Evolutionary conservation across 2,329 filamentous ascomycete species (phyloP).

Genomic region (Colletotrichum camelliae): DNA sequence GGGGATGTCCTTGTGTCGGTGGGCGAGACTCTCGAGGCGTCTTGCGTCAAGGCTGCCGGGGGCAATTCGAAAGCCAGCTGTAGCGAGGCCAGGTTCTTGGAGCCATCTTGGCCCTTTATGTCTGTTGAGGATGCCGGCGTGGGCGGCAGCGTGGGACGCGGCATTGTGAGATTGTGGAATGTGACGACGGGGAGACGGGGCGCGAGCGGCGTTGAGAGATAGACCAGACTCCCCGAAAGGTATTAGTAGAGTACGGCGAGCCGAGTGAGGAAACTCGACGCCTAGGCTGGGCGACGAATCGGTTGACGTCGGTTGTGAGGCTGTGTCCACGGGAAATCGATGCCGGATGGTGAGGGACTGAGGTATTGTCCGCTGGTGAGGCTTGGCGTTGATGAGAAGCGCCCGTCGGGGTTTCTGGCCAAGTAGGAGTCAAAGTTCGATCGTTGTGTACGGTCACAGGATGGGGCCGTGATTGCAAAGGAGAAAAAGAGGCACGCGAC

Average conservation of each 20-base stretch:
- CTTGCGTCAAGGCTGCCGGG: constrained; percentile 70
- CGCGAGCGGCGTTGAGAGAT: not conserved
- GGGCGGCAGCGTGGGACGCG: constrained; percentile 69
- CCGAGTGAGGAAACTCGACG: not conserved
- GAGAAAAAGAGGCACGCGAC: not conserved
- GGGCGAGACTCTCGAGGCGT: constrained; percentile 51
- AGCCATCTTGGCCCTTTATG: constrained; percentile 74
- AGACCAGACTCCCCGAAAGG: not conserved
- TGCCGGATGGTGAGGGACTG: not conserved
- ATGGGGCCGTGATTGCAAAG: not conserved
- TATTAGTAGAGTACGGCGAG: not conserved
- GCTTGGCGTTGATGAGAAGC: constrained; percentile 1
- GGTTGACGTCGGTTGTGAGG: constrained; percentile 1
- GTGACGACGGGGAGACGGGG: not conserved
- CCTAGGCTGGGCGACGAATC: not conserved
- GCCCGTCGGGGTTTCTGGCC: not conserved
- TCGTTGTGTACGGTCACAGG: not conserved
- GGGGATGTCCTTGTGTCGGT: constrained; percentile 37
- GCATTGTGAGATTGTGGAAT: constrained; percentile 55
- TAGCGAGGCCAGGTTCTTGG: constrained; percentile 62
- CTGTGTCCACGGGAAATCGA: not conserved
- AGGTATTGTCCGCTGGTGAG: not conserved
- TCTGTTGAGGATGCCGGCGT: constrained; percentile 84
- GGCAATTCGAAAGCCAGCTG: constrained; percentile 78
- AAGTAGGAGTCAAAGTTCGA: not conserved